Conservation (phyloP, 129 eudicot species). For the Helianthus tuberosus region DNA sequence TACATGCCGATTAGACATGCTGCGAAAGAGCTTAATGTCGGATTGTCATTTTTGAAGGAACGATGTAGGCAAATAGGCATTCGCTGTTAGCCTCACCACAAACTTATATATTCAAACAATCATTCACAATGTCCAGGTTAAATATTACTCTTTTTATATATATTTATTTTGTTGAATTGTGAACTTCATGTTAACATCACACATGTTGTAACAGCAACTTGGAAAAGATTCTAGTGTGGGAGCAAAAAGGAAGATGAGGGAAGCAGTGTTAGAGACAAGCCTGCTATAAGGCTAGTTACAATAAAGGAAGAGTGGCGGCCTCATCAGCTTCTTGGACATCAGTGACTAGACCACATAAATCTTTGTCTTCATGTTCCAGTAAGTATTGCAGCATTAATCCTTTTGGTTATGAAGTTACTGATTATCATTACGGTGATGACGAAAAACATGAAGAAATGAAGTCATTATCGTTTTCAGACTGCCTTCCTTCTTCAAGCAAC, state of each 20-base stretch:
- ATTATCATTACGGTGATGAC: constrained; percentile 14
- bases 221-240: not conserved
- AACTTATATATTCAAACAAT: no score
- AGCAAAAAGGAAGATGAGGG: not conserved
- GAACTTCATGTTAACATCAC: no score
- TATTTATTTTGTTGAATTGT: no score
- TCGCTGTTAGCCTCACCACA: no score
- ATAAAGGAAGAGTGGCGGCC: constrained; percentile 54
- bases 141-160: no score
- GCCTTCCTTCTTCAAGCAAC: constrained; percentile 21
- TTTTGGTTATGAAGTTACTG: not conserved
- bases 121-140: no score
- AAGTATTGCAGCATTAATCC: no score
- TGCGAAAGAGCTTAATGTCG: no score
- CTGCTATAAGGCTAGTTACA: constrained; percentile 81
- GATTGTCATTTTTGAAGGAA: no score
- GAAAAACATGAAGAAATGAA: constrained; percentile 30
- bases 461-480: constrained; percentile 29
- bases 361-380: not conserved
- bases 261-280: constrained; percentile 55
- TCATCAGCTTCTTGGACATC: constrained; percentile 7
- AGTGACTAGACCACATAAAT: not conserved
- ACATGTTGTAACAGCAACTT: no score
- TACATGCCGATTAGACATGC: no score
- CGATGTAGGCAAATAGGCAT: no score